phyloP scores from a whole-genome alignment of 2,329 filamentous ascomycete genomes.

The Chaetothyriales sp. region DNA sequence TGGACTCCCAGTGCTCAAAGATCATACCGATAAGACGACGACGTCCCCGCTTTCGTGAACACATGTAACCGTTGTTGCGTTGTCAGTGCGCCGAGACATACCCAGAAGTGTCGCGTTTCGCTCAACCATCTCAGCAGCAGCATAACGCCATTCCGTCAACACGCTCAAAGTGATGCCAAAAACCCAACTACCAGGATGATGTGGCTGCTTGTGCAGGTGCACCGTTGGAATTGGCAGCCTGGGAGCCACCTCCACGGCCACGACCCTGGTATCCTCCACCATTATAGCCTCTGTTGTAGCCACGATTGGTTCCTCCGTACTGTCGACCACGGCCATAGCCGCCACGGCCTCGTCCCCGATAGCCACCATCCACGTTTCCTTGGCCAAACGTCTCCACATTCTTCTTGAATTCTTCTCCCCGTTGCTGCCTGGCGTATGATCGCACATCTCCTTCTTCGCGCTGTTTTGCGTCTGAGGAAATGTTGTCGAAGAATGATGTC shows the following conservation, averaged over 20 bases:
- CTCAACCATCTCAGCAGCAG: background rate
- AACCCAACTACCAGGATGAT: background rate
- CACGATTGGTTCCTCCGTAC: constrained; percentile 31
- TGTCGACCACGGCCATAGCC: constrained; percentile 43
- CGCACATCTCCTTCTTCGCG: constrained; percentile 58
- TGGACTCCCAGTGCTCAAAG: background rate
- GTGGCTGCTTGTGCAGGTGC: background rate
- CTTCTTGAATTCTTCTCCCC: constrained; percentile 80
- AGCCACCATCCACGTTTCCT: constrained; percentile 78
- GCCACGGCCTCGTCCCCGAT: constrained; percentile 64
- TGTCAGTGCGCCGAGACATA: background rate
- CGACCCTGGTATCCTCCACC: constrained; percentile 17
- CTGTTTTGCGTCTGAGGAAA: constrained; percentile 85
- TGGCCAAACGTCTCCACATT: constrained; percentile 98
- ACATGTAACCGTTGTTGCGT: background rate
- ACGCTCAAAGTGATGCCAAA: background rate
- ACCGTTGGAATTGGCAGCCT: background rate
- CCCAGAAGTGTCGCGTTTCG: background rate
- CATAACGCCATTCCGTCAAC: background rate
- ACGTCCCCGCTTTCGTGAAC: background rate
- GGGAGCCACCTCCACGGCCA: constrained; percentile 11
- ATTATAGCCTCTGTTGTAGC: constrained; percentile 29
- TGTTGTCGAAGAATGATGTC: constrained; percentile 93
- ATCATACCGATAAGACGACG: background rate
- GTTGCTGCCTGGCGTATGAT: constrained; percentile 72